Percentiles rank a stretch among this genome's conserved stretches.
These are phyloP conservation scores for Karstenula rhodostoma DNA, from an alignment of 2,329 filamentous ascomycete genomes.

Conservation along the genomic window DNA sequence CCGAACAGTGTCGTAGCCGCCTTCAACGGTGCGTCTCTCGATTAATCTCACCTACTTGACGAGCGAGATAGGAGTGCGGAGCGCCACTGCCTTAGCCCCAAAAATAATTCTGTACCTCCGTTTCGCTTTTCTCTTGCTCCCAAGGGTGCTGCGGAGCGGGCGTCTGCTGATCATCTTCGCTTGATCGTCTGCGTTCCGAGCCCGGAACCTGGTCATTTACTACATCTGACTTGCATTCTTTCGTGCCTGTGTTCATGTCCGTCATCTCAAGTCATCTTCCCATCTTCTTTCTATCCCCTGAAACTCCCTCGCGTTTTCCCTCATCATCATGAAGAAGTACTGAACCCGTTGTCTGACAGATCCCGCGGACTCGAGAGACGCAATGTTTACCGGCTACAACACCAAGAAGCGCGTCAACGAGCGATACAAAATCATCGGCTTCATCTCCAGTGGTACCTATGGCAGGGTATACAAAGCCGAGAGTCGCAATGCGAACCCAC, in stretches of 20 bases:
- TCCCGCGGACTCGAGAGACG: constrained; percentile 35
- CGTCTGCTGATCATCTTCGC: constrained; percentile 5
- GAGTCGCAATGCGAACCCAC: constrained; percentile 65
- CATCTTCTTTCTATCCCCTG: neutral
- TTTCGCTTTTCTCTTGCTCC: constrained; percentile 9
- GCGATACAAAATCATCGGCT: constrained; percentile 94
- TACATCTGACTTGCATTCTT: neutral
- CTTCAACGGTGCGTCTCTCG: constrained; percentile 48
- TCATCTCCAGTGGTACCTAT: constrained; percentile 98
- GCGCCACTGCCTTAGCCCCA: constrained; percentile 4
- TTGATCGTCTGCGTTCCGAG: neutral
- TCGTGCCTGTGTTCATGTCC: constrained; percentile 21
- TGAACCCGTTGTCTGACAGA: constrained; percentile 29
- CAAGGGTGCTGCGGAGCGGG: neutral
- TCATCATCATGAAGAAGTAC: constrained; percentile 12
- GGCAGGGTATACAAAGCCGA: constrained; percentile 96
- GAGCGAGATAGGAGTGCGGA: neutral
- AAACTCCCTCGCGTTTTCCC: too few species aligned
- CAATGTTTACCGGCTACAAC: constrained; percentile 61
- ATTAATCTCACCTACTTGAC: neutral
- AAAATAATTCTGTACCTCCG: constrained; percentile 13
- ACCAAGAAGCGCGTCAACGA: constrained; percentile 88
- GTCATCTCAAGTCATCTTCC: constrained; percentile 16
- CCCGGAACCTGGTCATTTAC: neutral
- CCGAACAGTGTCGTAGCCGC: constrained; percentile 50